Evolutionary conservation across 371 early-diverging fungal genomes (phyloP).

Genomic region (Syncephalis plumigaleata): DNA sequence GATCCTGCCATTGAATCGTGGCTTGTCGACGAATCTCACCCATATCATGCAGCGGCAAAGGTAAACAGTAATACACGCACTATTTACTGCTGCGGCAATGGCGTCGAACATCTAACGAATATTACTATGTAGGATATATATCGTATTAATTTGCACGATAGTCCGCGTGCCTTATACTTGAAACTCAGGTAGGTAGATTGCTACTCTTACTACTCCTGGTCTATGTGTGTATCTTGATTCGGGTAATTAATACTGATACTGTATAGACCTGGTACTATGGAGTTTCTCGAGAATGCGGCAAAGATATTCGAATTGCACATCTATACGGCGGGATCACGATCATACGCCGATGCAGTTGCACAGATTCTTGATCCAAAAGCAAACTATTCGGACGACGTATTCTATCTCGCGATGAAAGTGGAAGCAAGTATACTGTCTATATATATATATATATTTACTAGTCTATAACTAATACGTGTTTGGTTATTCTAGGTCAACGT

Average conservation of each 20-base stretch:
- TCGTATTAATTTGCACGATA: conserved; percentile 53
- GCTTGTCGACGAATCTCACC: conserved; percentile 52
- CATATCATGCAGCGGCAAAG: conserved; percentile 29
- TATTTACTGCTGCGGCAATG: no score
- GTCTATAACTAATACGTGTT: no score
- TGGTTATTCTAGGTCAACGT: conserved; percentile 32
- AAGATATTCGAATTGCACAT: conserved; percentile 89
- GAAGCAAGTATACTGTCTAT: conserved; percentile 28
- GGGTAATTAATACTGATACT: background rate
- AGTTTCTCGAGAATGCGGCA: conserved; percentile 56
- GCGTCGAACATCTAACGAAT: no score
- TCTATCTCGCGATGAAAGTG: conserved; percentile 90
- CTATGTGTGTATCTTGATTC: background rate
- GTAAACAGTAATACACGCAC: conserved; percentile 6
- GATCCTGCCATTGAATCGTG: conserved; percentile 64
- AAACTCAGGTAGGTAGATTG: conserved; percentile 38
- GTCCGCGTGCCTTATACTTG: conserved; percentile 53
- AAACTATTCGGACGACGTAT: conserved; percentile 79
- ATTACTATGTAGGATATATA: conserved; percentile 64
- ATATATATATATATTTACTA: conserved; percentile 1
- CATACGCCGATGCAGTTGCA: conserved; percentile 86
- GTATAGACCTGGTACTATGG: conserved; percentile 49
- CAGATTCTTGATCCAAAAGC: conserved; percentile 75
- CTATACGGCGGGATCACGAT: conserved; percentile 97
- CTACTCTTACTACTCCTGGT: no score